A percentile compares a stretch with the other conserved stretches of the same genome.
Evolutionary conservation across 106 monocot species (phyloP).

Genomic region (Platanthera guangdongensis): DNA sequence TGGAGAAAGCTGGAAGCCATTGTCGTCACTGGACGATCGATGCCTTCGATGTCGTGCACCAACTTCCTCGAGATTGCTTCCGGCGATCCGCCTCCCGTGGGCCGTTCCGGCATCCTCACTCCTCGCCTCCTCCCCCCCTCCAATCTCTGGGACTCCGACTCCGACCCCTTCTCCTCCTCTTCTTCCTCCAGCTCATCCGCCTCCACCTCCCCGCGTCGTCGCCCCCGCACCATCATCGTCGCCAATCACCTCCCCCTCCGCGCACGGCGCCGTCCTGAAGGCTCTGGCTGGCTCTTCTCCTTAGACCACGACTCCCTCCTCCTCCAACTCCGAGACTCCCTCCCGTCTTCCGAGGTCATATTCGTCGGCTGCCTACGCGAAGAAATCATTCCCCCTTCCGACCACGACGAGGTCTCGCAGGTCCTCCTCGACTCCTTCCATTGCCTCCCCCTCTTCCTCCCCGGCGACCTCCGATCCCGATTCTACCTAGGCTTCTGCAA

Average conservation of each 20-base stretch:
- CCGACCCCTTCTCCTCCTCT: background rate
- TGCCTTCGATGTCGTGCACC: constrained; percentile 1
- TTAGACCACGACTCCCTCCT: constrained; percentile 8
- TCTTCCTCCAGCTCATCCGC: background rate
- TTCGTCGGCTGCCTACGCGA: constrained; percentile 8
- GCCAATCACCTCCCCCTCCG: constrained; percentile 6
- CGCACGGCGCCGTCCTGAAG: background rate
- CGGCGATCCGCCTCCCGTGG: background rate
- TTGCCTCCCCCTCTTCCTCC: constrained; percentile 7
- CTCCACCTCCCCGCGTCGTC: background rate
- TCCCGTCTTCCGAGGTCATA: constrained; percentile 4
- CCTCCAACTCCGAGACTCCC: constrained; percentile 8
- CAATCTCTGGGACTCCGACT: background rate
- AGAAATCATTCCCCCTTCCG: constrained; percentile 8
- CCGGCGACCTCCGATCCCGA: background rate
- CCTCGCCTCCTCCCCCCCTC: background rate
- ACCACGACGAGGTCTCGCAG: constrained; percentile 6
- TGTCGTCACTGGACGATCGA: background rate
- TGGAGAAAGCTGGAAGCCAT: background rate
- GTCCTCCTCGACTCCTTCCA: constrained; percentile 2
- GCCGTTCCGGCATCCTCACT: background rate
- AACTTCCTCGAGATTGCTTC: constrained; percentile 2
- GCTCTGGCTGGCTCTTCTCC: constrained; percentile 5
- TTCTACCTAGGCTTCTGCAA: constrained; percentile 9
- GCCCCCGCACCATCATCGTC: constrained; percentile 8